A percentile compares a stretch with the other conserved stretches of the same genome.
Evolutionary conservation across 768 basidiomycete species (phyloP).

Genomic region (Suillus subaureus): DNA sequence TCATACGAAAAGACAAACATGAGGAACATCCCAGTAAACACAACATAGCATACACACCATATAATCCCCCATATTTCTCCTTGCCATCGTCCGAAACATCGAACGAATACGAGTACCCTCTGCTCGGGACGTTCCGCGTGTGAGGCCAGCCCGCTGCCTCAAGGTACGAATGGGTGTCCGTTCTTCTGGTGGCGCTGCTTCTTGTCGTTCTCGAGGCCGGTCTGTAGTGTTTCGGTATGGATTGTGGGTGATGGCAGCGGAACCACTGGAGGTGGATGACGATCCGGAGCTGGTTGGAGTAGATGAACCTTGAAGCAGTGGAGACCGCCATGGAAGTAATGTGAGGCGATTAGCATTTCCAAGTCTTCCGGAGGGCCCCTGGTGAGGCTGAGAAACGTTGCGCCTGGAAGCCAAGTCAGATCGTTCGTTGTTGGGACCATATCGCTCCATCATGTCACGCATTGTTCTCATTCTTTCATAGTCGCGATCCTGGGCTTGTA

Average conservation of each 20-base stretch:
- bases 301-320: not conserved
- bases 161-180: slow-evolving; percentile 6
- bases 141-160: slow-evolving; percentile 5
- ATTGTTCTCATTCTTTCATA: slow-evolving; percentile 2
- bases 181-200: slow-evolving; percentile 4
- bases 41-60: slow-evolving; percentile 45
- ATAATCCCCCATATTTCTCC: slow-evolving; percentile 43
- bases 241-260: not conserved
- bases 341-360: slow-evolving; percentile 1
- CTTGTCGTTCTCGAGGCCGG: slow-evolving; percentile 4
- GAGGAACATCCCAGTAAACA: slow-evolving; percentile 11
- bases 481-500: not conserved
- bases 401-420: slow-evolving; percentile 3
- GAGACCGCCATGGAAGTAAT: slow-evolving; percentile 7
- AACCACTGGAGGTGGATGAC: not conserved
- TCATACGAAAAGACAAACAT: slow-evolving; percentile 10
- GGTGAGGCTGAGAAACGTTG: not conserved
- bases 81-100: slow-evolving; percentile 14
- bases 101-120: slow-evolving; percentile 5
- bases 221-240: not conserved
- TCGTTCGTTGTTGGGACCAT: not conserved
- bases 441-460: slow-evolving; percentile 5
- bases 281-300: not conserved
- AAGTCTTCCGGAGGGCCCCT: not conserved
- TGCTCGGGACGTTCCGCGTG: slow-evolving; percentile 4